Percentiles rank a stretch among this genome's conserved stretches.
Conservation (phyloP, 768 basidiomycete genomes). For the Suillus alpinus region DNA sequence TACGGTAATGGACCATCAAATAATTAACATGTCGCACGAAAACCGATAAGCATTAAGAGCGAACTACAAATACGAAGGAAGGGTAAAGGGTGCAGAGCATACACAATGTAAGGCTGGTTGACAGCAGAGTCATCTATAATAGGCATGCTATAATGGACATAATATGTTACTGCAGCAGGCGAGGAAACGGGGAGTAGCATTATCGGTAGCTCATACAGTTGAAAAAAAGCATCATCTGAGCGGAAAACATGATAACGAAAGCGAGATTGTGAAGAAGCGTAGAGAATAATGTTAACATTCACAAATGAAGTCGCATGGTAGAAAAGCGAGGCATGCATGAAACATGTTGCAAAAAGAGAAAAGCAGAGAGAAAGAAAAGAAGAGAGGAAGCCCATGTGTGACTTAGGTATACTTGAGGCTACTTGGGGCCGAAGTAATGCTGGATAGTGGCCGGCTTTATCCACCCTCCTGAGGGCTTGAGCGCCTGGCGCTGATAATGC, state of each 20-base stretch:
- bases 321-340: not conserved
- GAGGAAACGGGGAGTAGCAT: not conserved
- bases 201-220: not conserved
- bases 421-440: conserved; percentile 27
- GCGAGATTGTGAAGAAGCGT: not conserved
- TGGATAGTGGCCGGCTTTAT: conserved; percentile 26
- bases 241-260: not conserved
- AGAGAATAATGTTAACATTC: not conserved
- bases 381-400: not conserved
- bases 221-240: not conserved
- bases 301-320: not conserved
- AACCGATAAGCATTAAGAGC: not conserved
- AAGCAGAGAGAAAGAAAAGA: not conserved
- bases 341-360: not conserved
- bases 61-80: not conserved
- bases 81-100: not conserved
- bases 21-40: not conserved
- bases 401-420: not conserved
- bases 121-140: not conserved
- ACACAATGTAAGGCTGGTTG: not conserved
- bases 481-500: conserved; percentile 52
- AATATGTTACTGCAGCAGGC: conserved; percentile 18
- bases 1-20: not conserved
- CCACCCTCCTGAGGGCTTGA: conserved; percentile 20
- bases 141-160: conserved; percentile 18